Base-by-base conservation (phyloP, 2,329 filamentous ascomycete species). In the Akanthomyces uredinophilus region DNA sequence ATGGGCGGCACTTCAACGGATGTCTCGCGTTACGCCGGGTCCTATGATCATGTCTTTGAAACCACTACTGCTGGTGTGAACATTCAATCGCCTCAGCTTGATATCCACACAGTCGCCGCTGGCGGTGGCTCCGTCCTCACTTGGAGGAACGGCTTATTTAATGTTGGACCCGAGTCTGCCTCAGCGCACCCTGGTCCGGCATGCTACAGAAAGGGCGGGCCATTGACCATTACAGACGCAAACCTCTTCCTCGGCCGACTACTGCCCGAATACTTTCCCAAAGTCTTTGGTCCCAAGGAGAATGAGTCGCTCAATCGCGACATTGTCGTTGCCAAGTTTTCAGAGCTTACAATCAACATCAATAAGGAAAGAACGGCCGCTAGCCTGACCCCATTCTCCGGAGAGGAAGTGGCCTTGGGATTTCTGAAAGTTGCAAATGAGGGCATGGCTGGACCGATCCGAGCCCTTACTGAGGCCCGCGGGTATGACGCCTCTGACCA, bases 71-170 rank as follows among this genome's bases (percentile, higher is more conserved):
- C 90, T 0, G 90, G 90, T 14, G 86, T 93, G 1, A 88, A 88
- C 1, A 91, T 93, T 13, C 89, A 92, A 65, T 88, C 86, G 1
- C 90, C 90, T 0, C 90, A 93, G 70, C 81, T 93, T 1, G 90
- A 93, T 67, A 92, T 94, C 71, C 91, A 91, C 70, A 94, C 90
- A 1, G 89, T 92, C 5, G 89, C 89, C 27, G 88, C 89, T 7
- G 89, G 89, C 20, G 89, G 89, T 64, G 87, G 88, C n/a, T 88
- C 85, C 1, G 79, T 86, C 18, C 77, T 92, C 0, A 87, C 87
- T 68, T 91, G 86, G 81, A 83, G 83, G 63, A 91, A 91, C 64
- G 88, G 88, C 0, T 77, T 92, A 2, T 90, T 92, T 65, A 83
- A 87, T 1, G 88, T 91, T 6, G 89, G 89, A 0, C 89, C 89